Evolutionary conservation across 345 rosid species (phyloP).

Genomic region (Hibiscus mutabilis): DNA sequence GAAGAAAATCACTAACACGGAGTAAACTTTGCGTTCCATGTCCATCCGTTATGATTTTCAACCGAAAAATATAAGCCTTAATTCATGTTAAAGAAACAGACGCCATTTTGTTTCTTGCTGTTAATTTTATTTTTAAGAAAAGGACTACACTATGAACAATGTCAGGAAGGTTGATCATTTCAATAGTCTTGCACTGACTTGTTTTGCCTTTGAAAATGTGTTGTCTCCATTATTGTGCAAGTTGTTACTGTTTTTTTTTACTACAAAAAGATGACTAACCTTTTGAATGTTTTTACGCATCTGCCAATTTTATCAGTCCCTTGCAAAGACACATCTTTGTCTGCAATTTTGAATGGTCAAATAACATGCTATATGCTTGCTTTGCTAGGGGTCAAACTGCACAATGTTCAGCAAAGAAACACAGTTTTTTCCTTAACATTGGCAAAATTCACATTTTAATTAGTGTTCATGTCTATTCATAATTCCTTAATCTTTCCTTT

Average conservation of each 20-base stretch:
- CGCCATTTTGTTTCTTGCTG: neutral
- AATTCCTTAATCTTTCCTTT: neutral
- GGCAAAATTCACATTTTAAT: slow-evolving; percentile 9
- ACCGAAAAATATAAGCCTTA: neutral
- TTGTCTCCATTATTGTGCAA: slow-evolving; percentile 23
- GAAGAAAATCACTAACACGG: too few relatives aligned
- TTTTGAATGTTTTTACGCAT: slow-evolving; percentile 7
- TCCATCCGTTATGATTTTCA: neutral
- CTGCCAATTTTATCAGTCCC: neutral
- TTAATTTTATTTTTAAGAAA: neutral
- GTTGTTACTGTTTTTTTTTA: neutral
- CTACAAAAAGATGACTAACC: slow-evolving; percentile 16
- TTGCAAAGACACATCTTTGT: neutral
- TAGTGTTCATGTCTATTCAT: slow-evolving; percentile 26
- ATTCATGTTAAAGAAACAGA: neutral
- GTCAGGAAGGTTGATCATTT: slow-evolving; percentile 22
- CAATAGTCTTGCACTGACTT: neutral
- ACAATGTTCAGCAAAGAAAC: slow-evolving; percentile 2
- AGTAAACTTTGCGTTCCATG: too few relatives aligned
- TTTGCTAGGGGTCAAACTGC: slow-evolving; percentile 7
- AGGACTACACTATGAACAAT: slow-evolving; percentile 33
- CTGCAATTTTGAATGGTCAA: slow-evolving; percentile 14
- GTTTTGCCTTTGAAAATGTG: slow-evolving; percentile 21
- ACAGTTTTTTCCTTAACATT: neutral
- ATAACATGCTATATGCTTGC: slow-evolving; percentile 2